A percentile compares a stretch with the other conserved stretches of the same genome.
Evolutionary conservation across 306 rosid genomes (phyloP).

Genomic region (Corylus avellana): DNA sequence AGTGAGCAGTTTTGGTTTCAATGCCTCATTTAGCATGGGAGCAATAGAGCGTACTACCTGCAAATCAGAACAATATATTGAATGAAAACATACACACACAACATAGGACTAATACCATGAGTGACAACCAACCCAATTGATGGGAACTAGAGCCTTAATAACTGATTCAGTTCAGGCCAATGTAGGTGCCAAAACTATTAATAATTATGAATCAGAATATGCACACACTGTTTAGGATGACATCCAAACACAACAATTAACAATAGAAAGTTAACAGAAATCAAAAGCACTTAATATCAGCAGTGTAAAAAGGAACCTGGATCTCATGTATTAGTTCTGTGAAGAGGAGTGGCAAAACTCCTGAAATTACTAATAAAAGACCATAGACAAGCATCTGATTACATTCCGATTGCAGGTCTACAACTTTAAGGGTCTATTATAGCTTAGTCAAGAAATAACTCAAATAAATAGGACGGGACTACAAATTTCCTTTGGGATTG

Average conservation of each 20-base stretch:
- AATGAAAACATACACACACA: neutral
- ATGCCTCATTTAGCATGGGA: slow-evolving; percentile 67
- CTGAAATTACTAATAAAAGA: neutral
- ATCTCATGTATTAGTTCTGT: neutral
- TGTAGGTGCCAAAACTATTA: neutral
- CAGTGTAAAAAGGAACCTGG: neutral
- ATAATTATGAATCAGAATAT: neutral
- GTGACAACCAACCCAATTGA: neutral
- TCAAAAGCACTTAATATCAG: neutral
- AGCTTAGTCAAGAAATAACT: neutral
- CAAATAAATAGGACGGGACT: neutral
- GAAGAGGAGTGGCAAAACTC: neutral
- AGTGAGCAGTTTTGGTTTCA: slow-evolving; percentile 80
- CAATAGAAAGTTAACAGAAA: neutral
- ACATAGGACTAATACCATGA: neutral
- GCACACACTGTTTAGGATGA: neutral
- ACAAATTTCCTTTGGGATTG: neutral
- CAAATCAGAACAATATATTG: slow-evolving; percentile 9
- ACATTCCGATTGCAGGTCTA: neutral
- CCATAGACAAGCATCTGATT: neutral
- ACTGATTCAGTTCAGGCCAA: neutral
- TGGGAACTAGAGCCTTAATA: neutral
- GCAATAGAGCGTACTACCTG: slow-evolving; percentile 89
- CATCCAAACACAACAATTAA: neutral
- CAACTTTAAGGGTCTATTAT: neutral